Evolutionary conservation across 345 rosid species (phyloP).

Genomic region (Cardamine chenopodiifolia): DNA sequence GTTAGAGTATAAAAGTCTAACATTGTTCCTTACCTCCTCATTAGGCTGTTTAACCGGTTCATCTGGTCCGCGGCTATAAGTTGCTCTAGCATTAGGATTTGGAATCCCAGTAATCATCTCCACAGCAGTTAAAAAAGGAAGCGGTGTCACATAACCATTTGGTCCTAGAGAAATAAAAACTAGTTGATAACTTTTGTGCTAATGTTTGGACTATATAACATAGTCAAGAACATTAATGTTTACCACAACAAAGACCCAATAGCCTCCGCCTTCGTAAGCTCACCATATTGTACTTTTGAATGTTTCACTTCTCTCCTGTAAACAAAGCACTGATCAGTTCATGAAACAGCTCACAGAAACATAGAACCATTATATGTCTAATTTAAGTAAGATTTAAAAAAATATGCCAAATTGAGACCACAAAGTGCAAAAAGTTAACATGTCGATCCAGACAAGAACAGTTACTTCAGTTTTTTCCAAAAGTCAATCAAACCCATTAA

Average conservation of each 20-base stretch:
- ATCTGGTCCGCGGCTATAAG: background rate
- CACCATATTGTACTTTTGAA: conserved; percentile 61
- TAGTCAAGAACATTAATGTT: conserved; percentile 36
- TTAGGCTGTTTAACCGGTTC: background rate
- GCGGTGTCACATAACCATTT: conserved; percentile 44
- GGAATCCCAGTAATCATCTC: conserved; percentile 46
- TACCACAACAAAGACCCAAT: conserved; percentile 91
- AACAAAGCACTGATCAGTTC: conserved; percentile 34
- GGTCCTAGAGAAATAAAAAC: conserved; percentile 36
- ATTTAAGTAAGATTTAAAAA: background rate
- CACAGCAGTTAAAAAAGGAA: conserved; percentile 44
- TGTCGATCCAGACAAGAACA: conserved; percentile 20
- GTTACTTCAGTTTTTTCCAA: background rate
- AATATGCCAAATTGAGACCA: background rate
- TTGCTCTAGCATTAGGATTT: conserved; percentile 30
- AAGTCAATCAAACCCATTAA: background rate
- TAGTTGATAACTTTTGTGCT: conserved; percentile 13
- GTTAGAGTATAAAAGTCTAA: conserved; percentile 1
- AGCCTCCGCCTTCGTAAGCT: conserved; percentile 90
- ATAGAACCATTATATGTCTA: conserved; percentile 1
- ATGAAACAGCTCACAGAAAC: conserved; percentile 19
- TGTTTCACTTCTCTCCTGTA: conserved; percentile 37
- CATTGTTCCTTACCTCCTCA: conserved; percentile 18
- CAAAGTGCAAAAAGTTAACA: conserved; percentile 2
- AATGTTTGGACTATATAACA: background rate